These are phyloP conservation scores for Geosmithia flava DNA, from an alignment of 2,329 filamentous ascomycete species.

Conservation along the genomic window DNA sequence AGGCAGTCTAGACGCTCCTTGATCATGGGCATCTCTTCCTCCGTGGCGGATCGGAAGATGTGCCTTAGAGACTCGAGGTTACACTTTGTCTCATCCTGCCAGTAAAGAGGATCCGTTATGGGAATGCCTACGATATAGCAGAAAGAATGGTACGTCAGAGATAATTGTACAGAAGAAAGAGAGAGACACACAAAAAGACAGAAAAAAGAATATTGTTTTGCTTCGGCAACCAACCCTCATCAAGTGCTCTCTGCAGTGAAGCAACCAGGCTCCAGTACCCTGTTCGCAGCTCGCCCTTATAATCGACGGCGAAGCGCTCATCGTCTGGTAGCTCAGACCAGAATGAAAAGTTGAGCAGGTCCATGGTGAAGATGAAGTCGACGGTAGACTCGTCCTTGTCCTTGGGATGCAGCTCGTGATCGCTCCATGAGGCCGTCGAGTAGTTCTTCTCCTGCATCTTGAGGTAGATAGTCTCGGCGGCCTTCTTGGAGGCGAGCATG, in stretches of 20 bases:
- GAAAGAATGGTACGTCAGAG: not conserved
- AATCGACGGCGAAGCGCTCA: constrained; percentile 72
- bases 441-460: constrained; percentile 78
- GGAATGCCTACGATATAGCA: constrained; percentile 58
- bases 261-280: constrained; percentile 95
- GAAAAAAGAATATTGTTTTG: not conserved
- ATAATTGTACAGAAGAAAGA: not conserved
- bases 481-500: constrained; percentile 68
- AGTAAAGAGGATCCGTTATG: constrained; percentile 81
- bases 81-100: constrained; percentile 66
- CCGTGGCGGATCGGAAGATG: constrained; percentile 77
- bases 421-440: constrained; percentile 74
- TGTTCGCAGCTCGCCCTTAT: constrained; percentile 72
- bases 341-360: constrained; percentile 92
- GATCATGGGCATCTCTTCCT: constrained; percentile 78
- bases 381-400: constrained; percentile 66
- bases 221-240: constrained; percentile 59
- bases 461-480: constrained; percentile 65
- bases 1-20: constrained; percentile 66
- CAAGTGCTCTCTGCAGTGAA: constrained; percentile 70
- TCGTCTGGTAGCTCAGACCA: constrained; percentile 66
- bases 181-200: not conserved
- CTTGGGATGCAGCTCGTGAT: constrained; percentile 83
- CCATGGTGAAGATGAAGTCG: constrained; percentile 95
- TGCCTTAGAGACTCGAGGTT: constrained; percentile 60